Evolutionary conservation across 257 asterid species (phyloP).

Genomic region (Paraleonurus japonicus): DNA sequence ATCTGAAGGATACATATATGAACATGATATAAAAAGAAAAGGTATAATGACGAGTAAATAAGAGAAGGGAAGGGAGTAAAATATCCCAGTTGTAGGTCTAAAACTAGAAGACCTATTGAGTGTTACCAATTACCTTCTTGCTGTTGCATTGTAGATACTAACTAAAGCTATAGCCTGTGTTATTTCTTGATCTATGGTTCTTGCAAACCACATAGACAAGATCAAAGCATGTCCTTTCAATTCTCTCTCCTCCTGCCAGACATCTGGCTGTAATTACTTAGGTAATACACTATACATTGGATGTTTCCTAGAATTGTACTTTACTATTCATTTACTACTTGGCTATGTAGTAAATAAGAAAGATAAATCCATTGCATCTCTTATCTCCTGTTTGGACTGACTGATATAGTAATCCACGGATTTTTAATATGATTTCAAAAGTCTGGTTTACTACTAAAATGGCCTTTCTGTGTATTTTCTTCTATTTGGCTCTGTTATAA

Average conservation of each 20-base stretch:
- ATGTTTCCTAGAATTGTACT: constrained; percentile 1
- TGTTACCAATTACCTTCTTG: neutral
- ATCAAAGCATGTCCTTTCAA: neutral
- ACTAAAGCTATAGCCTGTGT: neutral
- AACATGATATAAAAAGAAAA: neutral
- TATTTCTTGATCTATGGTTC: constrained; percentile 7
- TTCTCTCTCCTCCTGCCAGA: neutral
- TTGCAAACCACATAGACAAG: neutral
- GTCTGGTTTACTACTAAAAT: neutral
- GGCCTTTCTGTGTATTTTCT: neutral
- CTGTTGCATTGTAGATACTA: neutral
- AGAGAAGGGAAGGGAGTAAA: neutral
- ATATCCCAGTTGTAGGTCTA: neutral
- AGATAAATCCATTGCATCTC: neutral
- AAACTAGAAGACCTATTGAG: neutral
- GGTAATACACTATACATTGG: neutral
- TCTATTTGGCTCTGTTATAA: neutral
- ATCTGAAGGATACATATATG: neutral
- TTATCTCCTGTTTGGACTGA: neutral
- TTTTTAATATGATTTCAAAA: neutral
- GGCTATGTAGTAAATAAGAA: neutral
- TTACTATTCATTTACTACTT: neutral
- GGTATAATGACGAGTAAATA: neutral
- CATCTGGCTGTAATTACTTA: neutral
- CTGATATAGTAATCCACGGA: neutral